Evolutionary conservation across 1,284 basidiomycete species (phyloP).

Genomic region (Ganoderma multipileum): DNA sequence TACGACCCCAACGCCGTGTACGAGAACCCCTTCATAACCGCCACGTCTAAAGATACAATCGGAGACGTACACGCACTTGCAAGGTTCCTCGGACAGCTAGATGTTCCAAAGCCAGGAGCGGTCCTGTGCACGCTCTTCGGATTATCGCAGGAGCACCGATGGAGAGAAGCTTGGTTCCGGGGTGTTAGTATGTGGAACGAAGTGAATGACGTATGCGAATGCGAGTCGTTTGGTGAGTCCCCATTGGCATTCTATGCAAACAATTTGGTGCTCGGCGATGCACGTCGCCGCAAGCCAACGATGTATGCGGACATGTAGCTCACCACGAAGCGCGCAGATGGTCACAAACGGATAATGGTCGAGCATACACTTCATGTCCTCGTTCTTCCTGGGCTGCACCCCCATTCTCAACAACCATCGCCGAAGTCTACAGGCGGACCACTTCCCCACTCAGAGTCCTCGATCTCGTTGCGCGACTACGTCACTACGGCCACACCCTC

Average conservation of each 20-base stretch:
- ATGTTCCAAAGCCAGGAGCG: constrained; percentile 69
- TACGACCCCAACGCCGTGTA: constrained; percentile 78
- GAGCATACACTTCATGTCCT: constrained; percentile 61
- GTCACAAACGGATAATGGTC: constrained; percentile 71
- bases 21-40: constrained; percentile 78
- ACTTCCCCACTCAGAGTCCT: neutral
- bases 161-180: constrained; percentile 53
- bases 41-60: constrained; percentile 72
- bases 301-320: neutral
- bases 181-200: constrained; percentile 74
- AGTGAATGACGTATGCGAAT: constrained; percentile 73
- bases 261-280: neutral
- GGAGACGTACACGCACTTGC: constrained; percentile 70
- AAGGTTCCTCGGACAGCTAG: constrained; percentile 59
- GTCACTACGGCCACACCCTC: neutral
- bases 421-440: neutral
- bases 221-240: constrained; percentile 74
- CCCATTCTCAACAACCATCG: constrained; percentile 10
- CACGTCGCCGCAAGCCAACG: neutral
- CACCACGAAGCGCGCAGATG: constrained; percentile 51
- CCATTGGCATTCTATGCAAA: neutral
- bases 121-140: constrained; percentile 63
- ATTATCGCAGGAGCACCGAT: constrained; percentile 43
- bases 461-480: neutral
- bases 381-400: constrained; percentile 46